These are phyloP conservation scores for Penicillium sp. DNA, from an alignment of 2,329 filamentous ascomycete species.

Conservation along the genomic window DNA sequence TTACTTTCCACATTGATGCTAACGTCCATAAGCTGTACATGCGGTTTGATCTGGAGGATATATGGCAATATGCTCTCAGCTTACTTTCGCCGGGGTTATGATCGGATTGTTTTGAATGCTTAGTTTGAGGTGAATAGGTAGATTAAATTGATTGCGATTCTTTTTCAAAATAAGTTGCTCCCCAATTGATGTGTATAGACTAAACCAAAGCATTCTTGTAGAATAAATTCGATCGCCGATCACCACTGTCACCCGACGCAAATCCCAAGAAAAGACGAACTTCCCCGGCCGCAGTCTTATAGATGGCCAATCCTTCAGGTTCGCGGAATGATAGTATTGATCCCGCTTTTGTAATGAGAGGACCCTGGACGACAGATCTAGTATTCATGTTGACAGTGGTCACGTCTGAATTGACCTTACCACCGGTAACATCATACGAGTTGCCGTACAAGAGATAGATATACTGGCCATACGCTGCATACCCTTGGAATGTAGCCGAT, in stretches of 20 bases:
- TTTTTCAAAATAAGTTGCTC: too few relatives aligned
- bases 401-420: conserved; percentile 20
- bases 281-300: conserved; percentile 19
- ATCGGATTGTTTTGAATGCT: background rate
- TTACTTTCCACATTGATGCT: background rate
- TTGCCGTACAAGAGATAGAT: conserved; percentile 20
- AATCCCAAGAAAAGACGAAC: conserved; percentile 25
- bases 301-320: conserved; percentile 26
- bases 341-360: conserved; percentile 21
- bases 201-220: conserved; percentile 23
- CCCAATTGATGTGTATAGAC: background rate
- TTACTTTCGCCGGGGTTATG: background rate
- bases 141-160: background rate
- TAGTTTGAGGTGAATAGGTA: background rate
- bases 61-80: background rate
- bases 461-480: conserved; percentile 20
- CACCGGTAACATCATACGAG: conserved; percentile 15
- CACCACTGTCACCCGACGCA: conserved; percentile 20
- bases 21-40: conserved; percentile 4
- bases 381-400: conserved; percentile 23
- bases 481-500: conserved; percentile 17
- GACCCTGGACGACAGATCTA: conserved; percentile 20
- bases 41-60: conserved; percentile 4
- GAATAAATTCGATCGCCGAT: conserved; percentile 23
- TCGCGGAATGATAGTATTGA: conserved; percentile 22